Conservation (phyloP, 345 rosid species). For the Mallotus nudiflorus region DNA sequence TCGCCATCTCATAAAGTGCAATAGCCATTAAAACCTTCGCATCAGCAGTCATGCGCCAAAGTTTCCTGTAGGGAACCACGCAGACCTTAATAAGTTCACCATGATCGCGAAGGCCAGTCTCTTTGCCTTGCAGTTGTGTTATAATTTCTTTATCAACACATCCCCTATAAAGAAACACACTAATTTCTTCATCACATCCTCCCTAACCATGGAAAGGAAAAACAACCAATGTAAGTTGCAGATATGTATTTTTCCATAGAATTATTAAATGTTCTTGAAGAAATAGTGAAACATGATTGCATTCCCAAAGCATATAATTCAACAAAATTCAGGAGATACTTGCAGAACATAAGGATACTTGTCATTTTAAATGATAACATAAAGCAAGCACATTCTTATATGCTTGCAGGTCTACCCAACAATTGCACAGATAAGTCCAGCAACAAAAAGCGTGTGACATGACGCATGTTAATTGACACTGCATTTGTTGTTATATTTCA, state of each 20-base stretch:
- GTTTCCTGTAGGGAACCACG: slow-evolving; percentile 58
- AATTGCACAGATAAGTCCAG: not conserved
- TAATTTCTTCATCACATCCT: slow-evolving; percentile 90
- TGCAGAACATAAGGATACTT: not conserved
- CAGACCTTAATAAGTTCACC: slow-evolving; percentile 84
- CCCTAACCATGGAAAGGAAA: slow-evolving; percentile 50
- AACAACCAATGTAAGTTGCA: not conserved
- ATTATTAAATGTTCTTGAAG: not conserved
- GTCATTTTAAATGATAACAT: not conserved
- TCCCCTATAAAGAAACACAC: slow-evolving; percentile 67
- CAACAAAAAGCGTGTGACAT: not conserved
- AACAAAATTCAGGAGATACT: not conserved
- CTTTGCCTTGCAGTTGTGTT: slow-evolving; percentile 72
- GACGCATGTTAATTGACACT: not conserved
- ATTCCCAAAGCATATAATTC: not conserved
- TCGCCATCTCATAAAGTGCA: slow-evolving; percentile 81
- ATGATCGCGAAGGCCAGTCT: slow-evolving; percentile 67
- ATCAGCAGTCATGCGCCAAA: slow-evolving; percentile 78
- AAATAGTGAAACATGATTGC: not conserved
- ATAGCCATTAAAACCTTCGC: slow-evolving; percentile 70
- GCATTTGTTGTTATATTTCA: not conserved
- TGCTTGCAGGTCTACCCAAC: not conserved
- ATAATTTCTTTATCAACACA: slow-evolving; percentile 56
- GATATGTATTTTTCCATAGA: not conserved
- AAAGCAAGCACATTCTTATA: not conserved